Evolutionary conservation across 208 protist genomes (phyloP).

Genomic region (Trypanosoma mega): DNA sequence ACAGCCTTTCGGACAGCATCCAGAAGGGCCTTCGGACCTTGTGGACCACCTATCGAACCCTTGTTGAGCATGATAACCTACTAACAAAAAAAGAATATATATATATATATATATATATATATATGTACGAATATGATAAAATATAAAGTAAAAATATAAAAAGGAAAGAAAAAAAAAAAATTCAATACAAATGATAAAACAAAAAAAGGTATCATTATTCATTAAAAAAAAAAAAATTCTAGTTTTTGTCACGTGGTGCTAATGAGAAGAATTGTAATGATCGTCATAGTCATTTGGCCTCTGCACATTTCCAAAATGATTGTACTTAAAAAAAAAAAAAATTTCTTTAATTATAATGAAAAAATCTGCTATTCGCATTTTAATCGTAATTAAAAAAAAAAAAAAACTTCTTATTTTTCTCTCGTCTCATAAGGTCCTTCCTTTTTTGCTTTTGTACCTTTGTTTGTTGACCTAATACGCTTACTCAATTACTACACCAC

Average conservation of each 20-base stretch:
- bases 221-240: too few relatives aligned
- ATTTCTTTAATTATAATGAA: not conserved
- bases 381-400: not conserved
- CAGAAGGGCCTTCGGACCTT: conserved; percentile 82
- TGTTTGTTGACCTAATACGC: too few relatives aligned
- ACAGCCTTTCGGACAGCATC: conserved; percentile 78
- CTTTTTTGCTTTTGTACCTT: too few relatives aligned
- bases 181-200: too few relatives aligned
- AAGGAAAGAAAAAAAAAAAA: conserved; percentile 13
- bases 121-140: not conserved
- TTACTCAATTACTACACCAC: conserved; percentile 38
- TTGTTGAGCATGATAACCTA: not conserved
- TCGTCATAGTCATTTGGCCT: too few relatives aligned
- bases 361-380: not conserved
- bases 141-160: conserved; percentile 2
- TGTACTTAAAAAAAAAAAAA: not conserved
- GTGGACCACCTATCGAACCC: conserved; percentile 64
- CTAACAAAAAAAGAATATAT: conserved; percentile 8
- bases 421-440: too few relatives aligned
- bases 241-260: too few relatives aligned
- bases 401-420: not conserved
- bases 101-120: conserved; percentile 1
- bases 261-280: too few relatives aligned
- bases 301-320: too few relatives aligned
- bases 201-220: too few relatives aligned